Evolutionary conservation across 371 early-diverging fungal genomes (phyloP).

Genomic region (Choanephora cucurbitarum): DNA sequence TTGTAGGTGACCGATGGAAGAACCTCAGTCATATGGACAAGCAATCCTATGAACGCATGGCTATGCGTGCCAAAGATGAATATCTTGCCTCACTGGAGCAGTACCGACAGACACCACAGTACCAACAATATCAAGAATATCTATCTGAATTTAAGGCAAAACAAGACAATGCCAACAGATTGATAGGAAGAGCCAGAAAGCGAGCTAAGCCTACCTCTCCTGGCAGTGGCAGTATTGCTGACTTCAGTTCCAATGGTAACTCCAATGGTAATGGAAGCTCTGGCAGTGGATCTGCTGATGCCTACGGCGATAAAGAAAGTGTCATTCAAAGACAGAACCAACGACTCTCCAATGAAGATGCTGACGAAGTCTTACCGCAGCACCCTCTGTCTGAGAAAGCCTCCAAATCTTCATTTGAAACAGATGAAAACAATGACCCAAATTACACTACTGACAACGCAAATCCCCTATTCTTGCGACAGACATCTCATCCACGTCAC

Average conservation of each 20-base stretch:
- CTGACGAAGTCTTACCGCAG: not conserved
- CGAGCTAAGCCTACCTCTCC: constrained; percentile 30
- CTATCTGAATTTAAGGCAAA: constrained; percentile 43
- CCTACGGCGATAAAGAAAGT: constrained; percentile 22
- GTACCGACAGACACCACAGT: constrained; percentile 35
- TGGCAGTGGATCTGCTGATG: constrained; percentile 31
- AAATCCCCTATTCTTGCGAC: not conserved
- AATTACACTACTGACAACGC: not conserved
- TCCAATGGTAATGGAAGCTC: constrained; percentile 36
- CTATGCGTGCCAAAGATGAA: constrained; percentile 41
- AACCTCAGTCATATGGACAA: constrained; percentile 34
- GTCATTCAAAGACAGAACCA: constrained; percentile 11
- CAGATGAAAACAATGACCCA: too few species aligned
- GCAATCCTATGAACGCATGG: constrained; percentile 41
- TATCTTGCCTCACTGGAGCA: constrained; percentile 32
- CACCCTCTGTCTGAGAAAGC: not conserved
- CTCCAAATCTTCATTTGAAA: not conserved
- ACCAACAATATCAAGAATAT: constrained; percentile 45
- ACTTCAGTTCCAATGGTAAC: constrained; percentile 44
- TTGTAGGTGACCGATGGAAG: constrained; percentile 57
- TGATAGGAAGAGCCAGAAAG: constrained; percentile 25
- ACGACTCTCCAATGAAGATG: not conserved
- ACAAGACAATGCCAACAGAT: constrained; percentile 38
- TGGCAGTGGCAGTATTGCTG: constrained; percentile 37
- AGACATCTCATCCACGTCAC: constrained; percentile 2